Conservation (phyloP, 305 asterid species). For the Plantago coronopus region DNA sequence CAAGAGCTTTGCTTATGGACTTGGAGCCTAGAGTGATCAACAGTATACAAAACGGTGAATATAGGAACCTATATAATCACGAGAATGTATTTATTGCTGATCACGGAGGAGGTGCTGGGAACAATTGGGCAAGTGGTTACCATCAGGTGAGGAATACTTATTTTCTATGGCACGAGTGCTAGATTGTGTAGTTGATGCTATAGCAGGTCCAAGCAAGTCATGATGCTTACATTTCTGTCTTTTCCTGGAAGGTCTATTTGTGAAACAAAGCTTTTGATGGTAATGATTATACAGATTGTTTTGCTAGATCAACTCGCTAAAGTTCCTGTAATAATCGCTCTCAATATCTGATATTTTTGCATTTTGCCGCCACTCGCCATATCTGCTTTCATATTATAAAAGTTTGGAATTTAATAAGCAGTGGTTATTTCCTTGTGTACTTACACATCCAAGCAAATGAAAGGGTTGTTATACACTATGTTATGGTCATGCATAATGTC, state of each 20-base stretch:
- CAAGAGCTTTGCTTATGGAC: conserved; percentile 95
- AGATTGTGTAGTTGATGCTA: neutral
- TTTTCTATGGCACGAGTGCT: neutral
- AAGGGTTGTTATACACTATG: neutral
- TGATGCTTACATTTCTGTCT: neutral
- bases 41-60: conserved; percentile 93
- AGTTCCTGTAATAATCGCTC: neutral
- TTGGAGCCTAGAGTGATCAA: conserved; percentile 97
- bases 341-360: too few species aligned
- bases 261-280: too few species aligned
- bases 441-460: neutral
- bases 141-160: conserved; percentile 61
- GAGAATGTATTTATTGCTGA: conserved; percentile 87
- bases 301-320: too few species aligned
- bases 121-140: conserved; percentile 99
- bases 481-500: neutral
- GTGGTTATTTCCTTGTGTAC: neutral
- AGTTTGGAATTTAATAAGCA: neutral
- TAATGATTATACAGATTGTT: too few species aligned
- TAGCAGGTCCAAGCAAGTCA: neutral
- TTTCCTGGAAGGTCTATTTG: too few species aligned
- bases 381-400: too few species aligned
- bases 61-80: conserved; percentile 91
- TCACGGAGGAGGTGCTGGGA: conserved; percentile 99
- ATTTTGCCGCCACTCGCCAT: too few species aligned